These are phyloP conservation scores for Myxozyma kluyveri DNA, from an alignment of 805 yeast genomes.

Conservation along the genomic window DNA sequence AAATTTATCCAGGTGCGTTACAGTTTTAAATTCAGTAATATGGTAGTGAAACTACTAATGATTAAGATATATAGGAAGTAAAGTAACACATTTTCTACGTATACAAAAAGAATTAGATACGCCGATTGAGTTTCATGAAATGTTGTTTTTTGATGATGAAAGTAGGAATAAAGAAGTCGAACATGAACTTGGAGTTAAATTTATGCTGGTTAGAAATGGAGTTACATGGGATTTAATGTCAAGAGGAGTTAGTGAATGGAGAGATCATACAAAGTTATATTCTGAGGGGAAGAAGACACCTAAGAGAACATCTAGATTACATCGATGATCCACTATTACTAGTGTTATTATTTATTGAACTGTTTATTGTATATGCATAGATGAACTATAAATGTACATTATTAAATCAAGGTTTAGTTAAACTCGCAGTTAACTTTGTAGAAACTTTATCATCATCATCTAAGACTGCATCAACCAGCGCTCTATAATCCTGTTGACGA, in stretches of 20 bases:
- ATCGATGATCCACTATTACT: no score
- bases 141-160: constrained; percentile 80
- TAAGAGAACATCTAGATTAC: constrained; percentile 8
- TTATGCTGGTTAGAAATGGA: constrained; percentile 63
- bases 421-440: not conserved
- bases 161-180: constrained; percentile 73
- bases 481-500: constrained; percentile 74
- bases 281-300: constrained; percentile 10
- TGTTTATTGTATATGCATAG: no score
- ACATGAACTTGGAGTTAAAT: constrained; percentile 59
- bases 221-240: constrained; percentile 56
- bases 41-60: not conserved
- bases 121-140: constrained; percentile 47
- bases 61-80: constrained; percentile 38
- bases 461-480: constrained; percentile 51
- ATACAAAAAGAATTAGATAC: constrained; percentile 46
- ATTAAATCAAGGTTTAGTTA: not conserved
- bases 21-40: constrained; percentile 40
- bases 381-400: no score
- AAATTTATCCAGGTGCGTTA: constrained; percentile 62
- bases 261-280: constrained; percentile 15
- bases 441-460: constrained; percentile 3
- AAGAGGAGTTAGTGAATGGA: constrained; percentile 44
- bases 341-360: no score
- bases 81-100: constrained; percentile 52